Percentiles rank a stretch among this genome's conserved stretches.
phyloP scores from a whole-genome alignment of 257 asterid species.

The Catharanthus roseus region DNA sequence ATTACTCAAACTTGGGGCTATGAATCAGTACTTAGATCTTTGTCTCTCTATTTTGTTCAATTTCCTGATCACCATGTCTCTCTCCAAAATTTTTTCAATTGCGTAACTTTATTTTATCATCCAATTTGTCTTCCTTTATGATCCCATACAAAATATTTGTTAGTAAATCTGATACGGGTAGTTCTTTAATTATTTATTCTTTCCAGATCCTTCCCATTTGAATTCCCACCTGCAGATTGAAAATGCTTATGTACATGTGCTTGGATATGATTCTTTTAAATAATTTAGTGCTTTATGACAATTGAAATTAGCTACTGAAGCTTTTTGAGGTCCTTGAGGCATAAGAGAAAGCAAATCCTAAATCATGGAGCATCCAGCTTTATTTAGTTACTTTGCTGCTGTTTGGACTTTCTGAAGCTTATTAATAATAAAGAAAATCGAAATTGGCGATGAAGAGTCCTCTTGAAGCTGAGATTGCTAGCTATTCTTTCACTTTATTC shows the following conservation, averaged over 20 bases:
- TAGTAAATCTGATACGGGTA: neutral
- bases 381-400: neutral
- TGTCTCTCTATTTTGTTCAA: too few species aligned
- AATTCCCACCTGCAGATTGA: too few species aligned
- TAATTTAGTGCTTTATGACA: neutral
- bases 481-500: neutral
- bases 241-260: too few species aligned
- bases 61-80: too few species aligned
- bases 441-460: neutral
- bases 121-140: too few species aligned
- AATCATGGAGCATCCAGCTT: neutral
- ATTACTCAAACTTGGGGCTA: too few species aligned
- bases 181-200: neutral
- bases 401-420: neutral
- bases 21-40: too few species aligned
- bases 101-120: too few species aligned
- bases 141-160: too few species aligned
- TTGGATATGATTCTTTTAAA: too few species aligned
- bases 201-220: neutral
- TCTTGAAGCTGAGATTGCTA: neutral
- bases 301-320: neutral
- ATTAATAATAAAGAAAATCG: neutral
- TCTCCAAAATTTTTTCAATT: too few species aligned
- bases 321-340: neutral
- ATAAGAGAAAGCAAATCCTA: neutral